A percentile compares a stretch with the other conserved stretches of the same genome.
These are phyloP conservation scores for Cladosporium austrohemisphaericum DNA, from an alignment of 2,329 filamentous ascomycete species.

Conservation along the genomic window DNA sequence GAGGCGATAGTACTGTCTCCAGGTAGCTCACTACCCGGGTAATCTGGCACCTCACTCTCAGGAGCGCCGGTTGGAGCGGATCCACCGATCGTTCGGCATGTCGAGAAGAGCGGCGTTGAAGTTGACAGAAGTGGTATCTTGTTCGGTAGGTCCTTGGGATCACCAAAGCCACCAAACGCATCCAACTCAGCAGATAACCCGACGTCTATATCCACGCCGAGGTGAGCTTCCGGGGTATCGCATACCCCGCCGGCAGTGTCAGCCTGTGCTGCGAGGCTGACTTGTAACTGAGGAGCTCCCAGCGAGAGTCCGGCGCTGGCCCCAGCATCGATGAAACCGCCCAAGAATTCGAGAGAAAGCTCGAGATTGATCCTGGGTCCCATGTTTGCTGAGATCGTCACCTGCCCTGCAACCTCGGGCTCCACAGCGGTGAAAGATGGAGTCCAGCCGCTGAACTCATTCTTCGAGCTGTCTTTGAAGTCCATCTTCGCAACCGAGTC, in stretches of 20 bases:
- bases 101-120: not conserved
- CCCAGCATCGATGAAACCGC: not conserved
- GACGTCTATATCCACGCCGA: slow-evolving; percentile 1
- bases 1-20: no score
- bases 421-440: not conserved
- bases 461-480: slow-evolving; percentile 1
- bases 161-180: slow-evolving; percentile 5
- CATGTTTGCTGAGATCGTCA: not conserved
- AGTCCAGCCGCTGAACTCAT: not conserved
- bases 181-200: not conserved
- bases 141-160: slow-evolving; percentile 5
- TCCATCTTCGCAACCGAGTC: not conserved
- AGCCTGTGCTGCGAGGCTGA: not conserved
- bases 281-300: not conserved
- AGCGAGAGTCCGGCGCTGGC: not conserved
- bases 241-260: slow-evolving; percentile 4
- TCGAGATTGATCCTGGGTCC: not conserved
- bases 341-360: not conserved
- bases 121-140: not conserved
- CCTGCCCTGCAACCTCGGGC: not conserved
- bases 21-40: no score
- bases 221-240: not conserved
- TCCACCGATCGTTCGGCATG: not conserved
- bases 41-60: no score
- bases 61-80: not conserved